Evolutionary conservation across 2,329 filamentous ascomycete species (phyloP), one percentile per base, ranked within the genome.

Genomic region (Pestalotiopsis sp.): DNA sequence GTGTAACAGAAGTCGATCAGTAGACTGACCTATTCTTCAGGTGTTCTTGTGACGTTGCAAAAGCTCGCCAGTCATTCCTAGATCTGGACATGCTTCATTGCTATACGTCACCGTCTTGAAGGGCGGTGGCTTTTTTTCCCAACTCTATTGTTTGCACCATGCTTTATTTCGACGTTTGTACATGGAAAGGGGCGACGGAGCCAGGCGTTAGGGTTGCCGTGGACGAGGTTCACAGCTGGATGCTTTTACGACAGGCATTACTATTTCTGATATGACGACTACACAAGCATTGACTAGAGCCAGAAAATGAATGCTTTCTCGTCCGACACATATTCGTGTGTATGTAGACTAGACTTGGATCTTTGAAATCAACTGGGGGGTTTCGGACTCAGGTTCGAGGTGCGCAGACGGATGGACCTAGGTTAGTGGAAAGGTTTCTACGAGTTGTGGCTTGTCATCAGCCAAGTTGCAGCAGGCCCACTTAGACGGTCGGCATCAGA

Each of bases 1-100:
- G 45, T 70, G 13, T 49, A 69, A 65, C 36, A 61, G 6, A 57
- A 71, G 69, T 20, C 45, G 17, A 52, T 9, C 45, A 52, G 17
- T 52, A 71, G 69, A 74, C 66, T 14, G 23, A 64, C 27, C 4
- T 1, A 27, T 17, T 20, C 38, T 60, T 12, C 64, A 86, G 85
- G 84, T 70, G 85, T 86, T 57, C 80, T 87, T 58, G 83, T 85
- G 45, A 85, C 84, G 62, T 77, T 88, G 63, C 85, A 87, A 73
- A 86, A 84, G 71, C 79, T 88, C 64, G 84, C 83, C 12, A 73
- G 78, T 69, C 71, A 78, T 73, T 76, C 78, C 69, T 82, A 81
- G 77, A 74, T 31, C 7, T 31, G 17, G 17, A 57, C 11, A 13
- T 12, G 31, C 57, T 27, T 6, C 23, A 59, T 7, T 36, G 36